phyloP scores from a whole-genome alignment of 179 eudicot genomes.

The Silene noctiflora region DNA sequence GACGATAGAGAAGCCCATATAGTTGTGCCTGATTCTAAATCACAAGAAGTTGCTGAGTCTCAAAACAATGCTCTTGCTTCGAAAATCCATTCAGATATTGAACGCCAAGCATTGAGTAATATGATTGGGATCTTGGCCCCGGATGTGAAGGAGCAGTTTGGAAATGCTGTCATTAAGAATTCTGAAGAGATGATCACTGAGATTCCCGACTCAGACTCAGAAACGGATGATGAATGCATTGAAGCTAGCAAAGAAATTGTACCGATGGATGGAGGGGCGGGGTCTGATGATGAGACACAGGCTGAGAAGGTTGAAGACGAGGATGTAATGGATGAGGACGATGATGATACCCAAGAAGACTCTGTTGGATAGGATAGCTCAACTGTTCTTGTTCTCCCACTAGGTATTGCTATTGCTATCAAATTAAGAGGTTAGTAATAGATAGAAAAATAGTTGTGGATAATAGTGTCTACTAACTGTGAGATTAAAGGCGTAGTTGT shows the following conservation, averaged over 20 bases:
- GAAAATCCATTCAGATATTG: constrained; percentile 33
- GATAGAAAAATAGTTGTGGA: constrained; percentile 13
- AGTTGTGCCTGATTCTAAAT: constrained; percentile 41
- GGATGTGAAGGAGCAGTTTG: constrained; percentile 66
- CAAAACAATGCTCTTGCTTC: constrained; percentile 38
- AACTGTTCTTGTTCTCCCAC: neutral
- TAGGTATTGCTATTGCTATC: neutral
- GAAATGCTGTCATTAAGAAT: constrained; percentile 31
- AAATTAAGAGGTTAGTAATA: neutral
- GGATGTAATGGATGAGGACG: constrained; percentile 54
- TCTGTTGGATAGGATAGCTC: constrained; percentile 37
- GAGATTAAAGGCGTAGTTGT: constrained; percentile 14
- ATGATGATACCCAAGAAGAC: constrained; percentile 74
- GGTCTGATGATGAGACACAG: constrained; percentile 57
- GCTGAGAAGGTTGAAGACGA: constrained; percentile 33
- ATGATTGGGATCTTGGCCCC: constrained; percentile 92
- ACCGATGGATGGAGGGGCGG: constrained; percentile 25
- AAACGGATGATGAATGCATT: constrained; percentile 49
- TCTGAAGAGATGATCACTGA: constrained; percentile 33
- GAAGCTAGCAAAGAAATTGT: constrained; percentile 32
- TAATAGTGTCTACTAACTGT: constrained; percentile 19
- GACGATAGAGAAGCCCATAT: constrained; percentile 30
- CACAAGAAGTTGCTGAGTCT: constrained; percentile 61
- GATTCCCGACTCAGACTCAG: constrained; percentile 51
- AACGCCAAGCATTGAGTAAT: constrained; percentile 56